Percentiles rank a stretch among this genome's conserved stretches.
These are phyloP conservation scores for Colletotrichum sansevieriae DNA, from an alignment of 2,329 filamentous ascomycete genomes.

Conservation along the genomic window DNA sequence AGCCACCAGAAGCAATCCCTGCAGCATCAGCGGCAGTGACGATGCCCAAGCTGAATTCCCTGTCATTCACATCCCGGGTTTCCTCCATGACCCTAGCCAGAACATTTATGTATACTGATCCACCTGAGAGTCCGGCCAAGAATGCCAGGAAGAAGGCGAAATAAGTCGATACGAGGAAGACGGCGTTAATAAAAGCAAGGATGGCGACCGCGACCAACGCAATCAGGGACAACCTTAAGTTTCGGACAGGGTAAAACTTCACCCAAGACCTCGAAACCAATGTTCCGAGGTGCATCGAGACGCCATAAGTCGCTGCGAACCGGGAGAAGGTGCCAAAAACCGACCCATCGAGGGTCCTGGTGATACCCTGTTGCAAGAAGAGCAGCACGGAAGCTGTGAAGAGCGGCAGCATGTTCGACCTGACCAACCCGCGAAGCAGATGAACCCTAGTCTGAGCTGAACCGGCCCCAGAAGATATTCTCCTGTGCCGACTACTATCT, in stretches of 20 bases:
- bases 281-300: conserved; percentile 49
- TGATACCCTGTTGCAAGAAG: conserved; percentile 47
- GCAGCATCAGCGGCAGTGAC: conserved; percentile 48
- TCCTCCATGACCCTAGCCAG: conserved; percentile 44
- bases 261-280: conserved; percentile 46
- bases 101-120: conserved; percentile 48
- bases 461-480: neutral
- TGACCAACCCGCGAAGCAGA: conserved; percentile 40
- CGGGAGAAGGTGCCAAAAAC: conserved; percentile 46
- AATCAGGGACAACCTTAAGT: conserved; percentile 30
- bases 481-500: neutral
- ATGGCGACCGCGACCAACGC: conserved; percentile 33
- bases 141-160: conserved; percentile 47
- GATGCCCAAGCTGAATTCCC: conserved; percentile 48
- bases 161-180: conserved; percentile 44
- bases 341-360: conserved; percentile 46
- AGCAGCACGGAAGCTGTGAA: conserved; percentile 45
- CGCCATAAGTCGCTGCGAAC: conserved; percentile 47
- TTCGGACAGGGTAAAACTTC: conserved; percentile 41
- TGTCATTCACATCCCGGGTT: conserved; percentile 38
- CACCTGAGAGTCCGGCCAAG: conserved; percentile 46
- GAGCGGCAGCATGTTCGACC: conserved; percentile 47
- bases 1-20: conserved; percentile 46
- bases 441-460: conserved; percentile 40
- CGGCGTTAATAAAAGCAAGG: conserved; percentile 43